Conservation (phyloP, 495 filamentous ascomycete species). For the Darksidea phi region DNA sequence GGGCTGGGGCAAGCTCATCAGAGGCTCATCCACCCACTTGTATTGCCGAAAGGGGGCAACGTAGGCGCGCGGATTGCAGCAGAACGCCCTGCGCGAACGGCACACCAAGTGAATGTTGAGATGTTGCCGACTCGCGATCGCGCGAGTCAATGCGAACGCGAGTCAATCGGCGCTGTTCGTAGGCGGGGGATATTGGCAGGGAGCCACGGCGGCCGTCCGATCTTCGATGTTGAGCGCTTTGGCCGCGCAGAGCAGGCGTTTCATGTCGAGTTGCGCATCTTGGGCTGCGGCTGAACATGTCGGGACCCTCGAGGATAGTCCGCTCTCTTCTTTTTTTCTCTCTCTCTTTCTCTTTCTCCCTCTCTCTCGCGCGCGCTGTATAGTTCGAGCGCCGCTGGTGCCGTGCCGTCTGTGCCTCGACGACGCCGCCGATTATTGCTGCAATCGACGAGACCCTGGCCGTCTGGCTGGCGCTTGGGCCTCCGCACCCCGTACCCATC, state of each 20-base stretch:
- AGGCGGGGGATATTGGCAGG: slow-evolving; percentile 18
- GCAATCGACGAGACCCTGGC: not conserved
- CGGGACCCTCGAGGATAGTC: no score
- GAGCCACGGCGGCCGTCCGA: slow-evolving; percentile 20
- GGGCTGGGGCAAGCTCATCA: not conserved
- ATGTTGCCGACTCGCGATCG: not conserved
- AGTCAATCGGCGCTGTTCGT: not conserved
- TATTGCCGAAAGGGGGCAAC: not conserved
- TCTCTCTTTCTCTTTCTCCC: no score
- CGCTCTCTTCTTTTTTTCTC: no score
- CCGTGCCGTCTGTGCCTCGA: slow-evolving; percentile 1
- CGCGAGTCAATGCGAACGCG: not conserved
- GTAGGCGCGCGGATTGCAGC: no score
- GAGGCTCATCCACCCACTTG: not conserved
- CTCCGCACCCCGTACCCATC: no score
- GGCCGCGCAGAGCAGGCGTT: slow-evolving; percentile 4
- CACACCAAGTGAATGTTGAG: not conserved
- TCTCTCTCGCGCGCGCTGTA: no score
- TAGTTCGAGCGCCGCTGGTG: no score
- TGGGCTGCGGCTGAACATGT: slow-evolving; percentile 17
- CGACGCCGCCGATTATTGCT: not conserved
- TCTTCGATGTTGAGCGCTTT: slow-evolving; percentile 29
- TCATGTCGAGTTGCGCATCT: slow-evolving; percentile 1
- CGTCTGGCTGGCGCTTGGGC: no score
- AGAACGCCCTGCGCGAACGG: no score